phyloP scores from a whole-genome alignment of 1,139 yeast species.

The Yamadazyma triangularis region DNA sequence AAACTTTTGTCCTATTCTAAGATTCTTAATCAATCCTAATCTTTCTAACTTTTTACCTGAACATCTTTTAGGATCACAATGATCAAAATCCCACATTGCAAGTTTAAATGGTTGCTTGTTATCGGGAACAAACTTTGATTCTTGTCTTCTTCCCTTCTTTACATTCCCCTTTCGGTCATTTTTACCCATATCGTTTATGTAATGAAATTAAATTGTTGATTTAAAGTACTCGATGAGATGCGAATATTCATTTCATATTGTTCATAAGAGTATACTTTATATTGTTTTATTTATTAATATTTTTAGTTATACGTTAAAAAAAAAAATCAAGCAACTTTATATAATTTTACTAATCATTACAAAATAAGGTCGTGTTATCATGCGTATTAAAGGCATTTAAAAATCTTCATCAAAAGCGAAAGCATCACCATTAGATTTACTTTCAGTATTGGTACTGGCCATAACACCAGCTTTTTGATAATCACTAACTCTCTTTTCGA shows the following conservation, averaged over 20 bases:
- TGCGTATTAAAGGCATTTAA: slow-evolving; percentile 16
- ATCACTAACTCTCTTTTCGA: slow-evolving; percentile 97
- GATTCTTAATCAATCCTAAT: slow-evolving; percentile 71
- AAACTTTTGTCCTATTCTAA: slow-evolving; percentile 88
- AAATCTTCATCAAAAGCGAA: slow-evolving; percentile 49
- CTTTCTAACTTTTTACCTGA: slow-evolving; percentile 93
- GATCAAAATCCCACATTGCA: slow-evolving; percentile 97
- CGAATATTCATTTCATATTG: too few relatives aligned
- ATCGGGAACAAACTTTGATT: slow-evolving; percentile 32
- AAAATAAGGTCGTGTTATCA: too few relatives aligned
- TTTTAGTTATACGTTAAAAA: too few relatives aligned
- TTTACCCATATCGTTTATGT: slow-evolving; percentile 1
- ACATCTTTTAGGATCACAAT: slow-evolving; percentile 97
- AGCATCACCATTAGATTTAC: slow-evolving; percentile 23
- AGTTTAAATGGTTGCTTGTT: slow-evolving; percentile 50
- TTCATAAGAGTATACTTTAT: not conserved
- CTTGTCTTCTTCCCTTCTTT: slow-evolving; percentile 29
- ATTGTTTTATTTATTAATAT: slow-evolving; percentile 1
- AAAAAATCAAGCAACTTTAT: too few relatives aligned
- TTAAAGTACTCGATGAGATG: too few relatives aligned
- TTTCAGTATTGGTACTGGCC: slow-evolving; percentile 42
- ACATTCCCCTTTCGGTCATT: slow-evolving; percentile 39
- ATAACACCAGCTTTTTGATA: slow-evolving; percentile 99
- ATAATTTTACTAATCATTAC: too few relatives aligned
- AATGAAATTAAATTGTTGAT: too few relatives aligned